phyloP scores from a whole-genome alignment of 176 grass and related monocot species.

The Echinochloa phyllopogon region DNA sequence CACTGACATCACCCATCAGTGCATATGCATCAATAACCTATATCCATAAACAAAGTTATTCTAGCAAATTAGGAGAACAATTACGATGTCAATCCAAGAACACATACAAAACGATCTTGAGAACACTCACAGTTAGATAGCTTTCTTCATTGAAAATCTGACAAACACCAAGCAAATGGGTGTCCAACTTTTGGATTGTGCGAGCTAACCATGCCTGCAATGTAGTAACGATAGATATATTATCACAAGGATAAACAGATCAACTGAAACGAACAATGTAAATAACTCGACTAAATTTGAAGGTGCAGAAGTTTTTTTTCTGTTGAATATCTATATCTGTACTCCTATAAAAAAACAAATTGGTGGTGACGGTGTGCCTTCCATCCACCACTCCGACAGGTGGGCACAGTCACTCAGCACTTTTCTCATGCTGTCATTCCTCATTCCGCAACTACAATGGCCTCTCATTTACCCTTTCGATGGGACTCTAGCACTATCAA shows the following conservation, averaged over 20 bases:
- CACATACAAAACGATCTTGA: constrained; percentile 25
- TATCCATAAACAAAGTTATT: constrained; percentile 37
- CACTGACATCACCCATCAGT: constrained; percentile 90
- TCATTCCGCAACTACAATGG: background rate
- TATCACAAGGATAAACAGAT: constrained; percentile 15
- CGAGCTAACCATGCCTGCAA: constrained; percentile 85
- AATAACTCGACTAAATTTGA: constrained; percentile 38
- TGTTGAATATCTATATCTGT: background rate
- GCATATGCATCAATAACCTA: constrained; percentile 96
- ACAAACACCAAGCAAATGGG: constrained; percentile 84
- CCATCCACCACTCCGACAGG: background rate
- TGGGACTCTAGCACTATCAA: background rate
- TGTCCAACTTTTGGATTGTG: constrained; percentile 91
- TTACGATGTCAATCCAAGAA: background rate
- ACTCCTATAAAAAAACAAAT: background rate
- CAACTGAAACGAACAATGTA: constrained; percentile 27
- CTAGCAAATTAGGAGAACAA: constrained; percentile 6
- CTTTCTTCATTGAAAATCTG: constrained; percentile 85
- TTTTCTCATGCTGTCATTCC: background rate
- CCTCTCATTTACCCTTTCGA: background rate
- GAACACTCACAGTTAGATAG: constrained; percentile 90
- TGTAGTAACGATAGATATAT: constrained; percentile 40
- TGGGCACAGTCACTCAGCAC: background rate
- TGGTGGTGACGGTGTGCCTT: background rate
- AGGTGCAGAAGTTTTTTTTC: background rate